Conservation (phyloP, 1,284 basidiomycete genomes). For the Mycena sp. region DNA sequence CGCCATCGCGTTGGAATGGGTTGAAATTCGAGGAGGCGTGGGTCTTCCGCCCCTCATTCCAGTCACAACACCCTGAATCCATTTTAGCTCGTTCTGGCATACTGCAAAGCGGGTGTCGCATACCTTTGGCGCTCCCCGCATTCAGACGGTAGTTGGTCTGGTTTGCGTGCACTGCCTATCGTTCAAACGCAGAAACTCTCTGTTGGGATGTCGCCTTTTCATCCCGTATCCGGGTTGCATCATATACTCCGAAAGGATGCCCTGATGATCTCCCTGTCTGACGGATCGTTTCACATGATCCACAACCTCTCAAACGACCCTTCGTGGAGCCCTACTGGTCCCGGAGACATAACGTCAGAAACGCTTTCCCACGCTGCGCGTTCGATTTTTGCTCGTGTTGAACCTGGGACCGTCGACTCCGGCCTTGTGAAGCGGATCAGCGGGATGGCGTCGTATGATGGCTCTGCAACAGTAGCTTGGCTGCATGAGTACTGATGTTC, state of each 20-base stretch:
- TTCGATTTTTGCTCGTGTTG: slow-evolving; percentile 53
- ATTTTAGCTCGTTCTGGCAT: slow-evolving; percentile 63
- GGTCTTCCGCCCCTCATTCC: slow-evolving; percentile 40
- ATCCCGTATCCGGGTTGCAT: slow-evolving; percentile 63
- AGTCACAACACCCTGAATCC: background rate
- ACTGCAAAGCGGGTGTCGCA: slow-evolving; percentile 66
- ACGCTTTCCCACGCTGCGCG: slow-evolving; percentile 60
- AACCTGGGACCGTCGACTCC: slow-evolving; percentile 51
- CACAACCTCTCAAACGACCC: slow-evolving; percentile 60
- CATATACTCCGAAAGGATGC: slow-evolving; percentile 60
- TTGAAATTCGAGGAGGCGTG: slow-evolving; percentile 54
- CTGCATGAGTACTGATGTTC: slow-evolving; percentile 71
- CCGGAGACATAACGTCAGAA: slow-evolving; percentile 50
- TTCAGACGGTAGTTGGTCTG: slow-evolving; percentile 53
- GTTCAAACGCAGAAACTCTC: slow-evolving; percentile 61
- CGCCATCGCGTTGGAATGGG: slow-evolving; percentile 66
- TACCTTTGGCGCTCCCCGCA: slow-evolving; percentile 57
- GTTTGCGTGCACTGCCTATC: slow-evolving; percentile 47
- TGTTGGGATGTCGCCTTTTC: slow-evolving; percentile 64
- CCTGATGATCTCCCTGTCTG: slow-evolving; percentile 66
- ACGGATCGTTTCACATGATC: slow-evolving; percentile 75
- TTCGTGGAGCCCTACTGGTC: slow-evolving; percentile 39
- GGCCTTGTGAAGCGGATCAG: slow-evolving; percentile 66
- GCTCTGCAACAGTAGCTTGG: slow-evolving; percentile 62
- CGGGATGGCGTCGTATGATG: slow-evolving; percentile 66